phyloP scores from a whole-genome alignment of 306 rosid species.

The Quillaja saponaria region DNA sequence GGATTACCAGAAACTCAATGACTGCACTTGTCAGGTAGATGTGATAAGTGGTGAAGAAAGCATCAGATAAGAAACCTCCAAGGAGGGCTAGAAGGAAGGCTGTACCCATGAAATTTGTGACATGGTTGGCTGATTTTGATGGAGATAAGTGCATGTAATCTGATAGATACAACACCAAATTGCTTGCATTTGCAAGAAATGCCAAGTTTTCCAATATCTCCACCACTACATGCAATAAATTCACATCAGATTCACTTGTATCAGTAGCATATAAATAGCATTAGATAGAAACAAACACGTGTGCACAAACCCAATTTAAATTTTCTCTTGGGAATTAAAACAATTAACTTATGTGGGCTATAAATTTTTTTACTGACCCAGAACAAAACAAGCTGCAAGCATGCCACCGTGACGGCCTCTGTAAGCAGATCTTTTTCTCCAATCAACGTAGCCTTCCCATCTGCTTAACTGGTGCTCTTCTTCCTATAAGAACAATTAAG shows the following conservation, averaged over 20 bases:
- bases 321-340: neutral
- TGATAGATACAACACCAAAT: slow-evolving; percentile 65
- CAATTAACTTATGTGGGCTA: slow-evolving; percentile 3
- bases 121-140: slow-evolving; percentile 76
- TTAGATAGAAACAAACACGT: neutral
- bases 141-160: slow-evolving; percentile 83
- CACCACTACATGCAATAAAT: slow-evolving; percentile 49
- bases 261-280: neutral
- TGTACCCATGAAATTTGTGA: slow-evolving; percentile 96
- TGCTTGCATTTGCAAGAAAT: slow-evolving; percentile 89
- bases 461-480: slow-evolving; percentile 42
- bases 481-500: slow-evolving; percentile 31
- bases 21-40: slow-evolving; percentile 83
- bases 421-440: slow-evolving; percentile 74
- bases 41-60: slow-evolving; percentile 76
- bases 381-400: slow-evolving; percentile 77
- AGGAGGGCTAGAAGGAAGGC: slow-evolving; percentile 93
- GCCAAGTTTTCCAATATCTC: slow-evolving; percentile 93
- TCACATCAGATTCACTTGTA: neutral
- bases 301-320: neutral
- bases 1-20: slow-evolving; percentile 71
- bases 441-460: slow-evolving; percentile 90
- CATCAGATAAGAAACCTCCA: slow-evolving; percentile 89
- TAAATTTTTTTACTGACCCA: slow-evolving; percentile 49
- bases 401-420: slow-evolving; percentile 87